These are phyloP conservation scores for Chlorella sp. DNA, from an alignment of 139 green algal species.

Conservation along the genomic window DNA sequence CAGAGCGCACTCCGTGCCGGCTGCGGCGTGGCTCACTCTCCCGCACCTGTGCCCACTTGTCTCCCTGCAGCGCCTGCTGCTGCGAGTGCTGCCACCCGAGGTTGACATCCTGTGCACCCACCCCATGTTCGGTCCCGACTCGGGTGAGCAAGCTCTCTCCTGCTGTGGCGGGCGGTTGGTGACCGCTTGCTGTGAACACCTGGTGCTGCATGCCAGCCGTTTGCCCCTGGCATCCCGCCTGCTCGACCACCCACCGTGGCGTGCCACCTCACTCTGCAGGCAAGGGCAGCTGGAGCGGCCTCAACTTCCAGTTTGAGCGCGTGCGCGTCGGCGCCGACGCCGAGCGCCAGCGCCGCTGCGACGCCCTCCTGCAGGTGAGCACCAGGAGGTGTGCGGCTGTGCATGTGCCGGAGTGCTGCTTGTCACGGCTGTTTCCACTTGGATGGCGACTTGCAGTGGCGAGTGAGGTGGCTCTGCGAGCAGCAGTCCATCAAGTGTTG, in stretches of 20 bases:
- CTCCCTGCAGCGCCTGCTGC: slow-evolving; percentile 12
- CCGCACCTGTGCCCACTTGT: not conserved
- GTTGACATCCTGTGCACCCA: slow-evolving; percentile 99
- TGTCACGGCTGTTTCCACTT: too few species aligned
- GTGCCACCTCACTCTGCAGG: not conserved
- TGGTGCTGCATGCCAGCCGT: not conserved
- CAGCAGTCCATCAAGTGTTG: not conserved
- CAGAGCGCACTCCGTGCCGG: too few species aligned
- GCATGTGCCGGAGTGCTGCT: too few species aligned
- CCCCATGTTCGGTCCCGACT: slow-evolving; percentile 99
- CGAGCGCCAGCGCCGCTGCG: slow-evolving; percentile 39
- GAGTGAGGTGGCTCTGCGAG: too few species aligned
- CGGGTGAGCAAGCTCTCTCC: slow-evolving; percentile 35
- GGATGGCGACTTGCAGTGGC: too few species aligned
- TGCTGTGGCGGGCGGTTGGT: not conserved
- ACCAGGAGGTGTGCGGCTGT: not conserved
- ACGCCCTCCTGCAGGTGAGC: slow-evolving; percentile 41
- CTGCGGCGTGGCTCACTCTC: too few species aligned
- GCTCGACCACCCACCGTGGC: too few species aligned
- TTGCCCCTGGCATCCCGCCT: not conserved
- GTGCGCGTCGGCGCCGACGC: slow-evolving; percentile 65
- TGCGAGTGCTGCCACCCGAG: slow-evolving; percentile 36
- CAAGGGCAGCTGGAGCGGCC: slow-evolving; percentile 24
- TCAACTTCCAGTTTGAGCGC: slow-evolving; percentile 62
- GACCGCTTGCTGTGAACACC: not conserved